Evolutionary conservation across 225 moss, liverwort and hornwort genomes (phyloP), one percentile per base, ranked within the genome.

Genomic region (Rhytidiadelphus loreus): DNA sequence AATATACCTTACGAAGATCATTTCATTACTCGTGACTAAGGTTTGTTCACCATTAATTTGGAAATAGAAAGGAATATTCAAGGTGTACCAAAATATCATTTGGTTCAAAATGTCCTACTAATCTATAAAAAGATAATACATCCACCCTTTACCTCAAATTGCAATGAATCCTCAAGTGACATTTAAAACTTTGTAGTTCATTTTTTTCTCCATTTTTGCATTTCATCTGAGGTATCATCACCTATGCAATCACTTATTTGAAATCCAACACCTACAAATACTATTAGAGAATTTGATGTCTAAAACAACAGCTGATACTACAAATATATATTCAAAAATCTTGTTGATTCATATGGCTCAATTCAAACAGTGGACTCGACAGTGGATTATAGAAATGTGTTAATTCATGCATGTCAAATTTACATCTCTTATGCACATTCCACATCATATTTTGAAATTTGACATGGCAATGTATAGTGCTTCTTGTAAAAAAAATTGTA

Each of bases 311-410:
- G 17, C 0, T 0, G 0, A 17, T 72, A 44, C 2, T 44, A 44
- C 6, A 72, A 46, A 72, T 72, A 6, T 44, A 26, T 29, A 18
- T 17, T 44, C 10, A 72, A 72, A 72, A 29, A 11, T 44, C 6
- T 44, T 6, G 2, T 28, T 29, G 17, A 44, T 28, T 72, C 1
- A 0, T 41, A 14, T 0, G 0, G 0, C 8, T 70, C 39, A 41
- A 70, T 25, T 15, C 1, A 2, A 0, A 43, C 26, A 43, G 16
- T 43, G 0, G 9, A 26, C 26, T 9, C 1, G 0, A 43, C 26
- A 43, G 16, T 43, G 0, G 9, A 26, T 43, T 9, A 71, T 16
- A 43, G 8, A 41, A 71, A 43, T 16, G 9, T 26, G 3, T 71
- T 26, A 5, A 71, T 43, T 43, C 2, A 41, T 25, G 5, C 15